Conservation (phyloP, 1,284 basidiomycete species). For the Ustilago tritici region DNA sequence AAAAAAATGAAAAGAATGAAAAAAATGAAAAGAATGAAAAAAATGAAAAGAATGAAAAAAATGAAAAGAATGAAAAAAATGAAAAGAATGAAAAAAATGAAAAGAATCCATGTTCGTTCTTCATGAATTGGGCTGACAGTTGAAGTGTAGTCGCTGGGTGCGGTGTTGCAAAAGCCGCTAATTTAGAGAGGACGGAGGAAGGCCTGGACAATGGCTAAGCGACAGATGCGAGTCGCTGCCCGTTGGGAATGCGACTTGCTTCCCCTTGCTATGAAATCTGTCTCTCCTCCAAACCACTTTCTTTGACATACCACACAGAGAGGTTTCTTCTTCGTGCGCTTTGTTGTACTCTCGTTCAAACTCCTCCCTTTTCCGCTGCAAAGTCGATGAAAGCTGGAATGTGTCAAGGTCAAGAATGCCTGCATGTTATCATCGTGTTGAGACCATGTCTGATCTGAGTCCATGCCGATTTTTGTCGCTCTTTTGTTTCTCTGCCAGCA, state of each 20-base stretch:
- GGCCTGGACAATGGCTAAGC: background rate
- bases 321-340: background rate
- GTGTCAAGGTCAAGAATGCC: background rate
- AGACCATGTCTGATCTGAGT: background rate
- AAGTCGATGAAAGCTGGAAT: background rate
- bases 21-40: conserved; percentile 1
- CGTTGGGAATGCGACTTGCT: conserved; percentile 17
- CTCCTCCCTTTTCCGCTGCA: background rate
- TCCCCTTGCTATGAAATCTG: background rate
- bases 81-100: conserved; percentile 1
- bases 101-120: background rate
- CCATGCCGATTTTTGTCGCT: background rate
- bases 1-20: conserved; percentile 1
- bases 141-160: conserved; percentile 3
- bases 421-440: background rate
- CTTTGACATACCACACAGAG: background rate
- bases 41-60: background rate
- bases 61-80: background rate
- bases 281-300: background rate
- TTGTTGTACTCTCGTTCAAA: background rate
- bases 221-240: conserved; percentile 4
- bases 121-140: background rate
- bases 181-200: background rate
- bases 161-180: background rate
- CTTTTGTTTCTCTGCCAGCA: background rate